Evolutionary conservation across 352 stramenopile species (phyloP), one percentile per base, ranked within the genome.

Genomic region (Phytophthora sp.): DNA sequence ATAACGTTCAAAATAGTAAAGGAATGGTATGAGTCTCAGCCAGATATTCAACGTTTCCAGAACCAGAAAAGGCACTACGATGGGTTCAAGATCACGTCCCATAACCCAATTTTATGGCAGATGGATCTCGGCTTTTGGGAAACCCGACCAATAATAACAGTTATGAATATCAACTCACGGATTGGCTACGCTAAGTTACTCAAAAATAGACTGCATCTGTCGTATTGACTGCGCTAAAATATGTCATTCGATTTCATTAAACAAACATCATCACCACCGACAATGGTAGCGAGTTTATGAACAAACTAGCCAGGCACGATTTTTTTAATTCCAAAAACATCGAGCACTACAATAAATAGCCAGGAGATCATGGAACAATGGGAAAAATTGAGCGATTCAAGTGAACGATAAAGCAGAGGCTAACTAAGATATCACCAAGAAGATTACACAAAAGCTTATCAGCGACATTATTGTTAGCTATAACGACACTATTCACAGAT

Each of bases 81-180:
- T 31, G 21, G 24, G 21, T 50, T 50, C 42, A 30, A 31, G 12
- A 50, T 50, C 11, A 7, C 42, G 3, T 33, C 21, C 8, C 21
- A 50, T 13, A 50, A 50, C 23, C 42, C 21, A 5, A 33, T 21
- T 33, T 50, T 23, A 50, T 50, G 42, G 42, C 42, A 50, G 21
- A 50, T 50, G 21, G 42, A 50, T 31, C 24, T 50, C 2, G 23
- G 0, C 0, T 31, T 50, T 20, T 50, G 42, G 42, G 42, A 33
- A 12, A 45, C 24, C n/a, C n/a, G n/a, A n/a, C n/a, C n/a, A n/a
- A n/a, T n/a, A n/a, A n/a, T n/a, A n/a, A n/a, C n/a, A n/a, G 3
- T 11, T 6, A 24, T 18, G n/a, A 45, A 45, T 45, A 42, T 38
- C 31, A 38, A 38, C 31, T 38, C 31, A 38, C 31, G 31, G 0